Conservation (phyloP, 1,284 basidiomycete genomes). For the Boletus albobrunnescens region DNA sequence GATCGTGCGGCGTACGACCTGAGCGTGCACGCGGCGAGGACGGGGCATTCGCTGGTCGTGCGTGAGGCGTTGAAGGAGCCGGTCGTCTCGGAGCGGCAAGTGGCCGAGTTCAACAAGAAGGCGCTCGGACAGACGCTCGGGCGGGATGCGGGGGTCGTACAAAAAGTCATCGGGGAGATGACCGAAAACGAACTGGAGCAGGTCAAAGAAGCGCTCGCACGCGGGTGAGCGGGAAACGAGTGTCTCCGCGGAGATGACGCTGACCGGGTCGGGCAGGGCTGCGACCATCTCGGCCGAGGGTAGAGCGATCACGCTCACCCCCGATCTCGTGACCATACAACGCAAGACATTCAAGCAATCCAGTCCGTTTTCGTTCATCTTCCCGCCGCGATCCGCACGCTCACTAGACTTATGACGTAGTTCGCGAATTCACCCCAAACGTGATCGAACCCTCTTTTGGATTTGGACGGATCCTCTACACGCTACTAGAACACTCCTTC, state of each 20-base stretch:
- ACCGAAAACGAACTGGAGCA: conserved; percentile 66
- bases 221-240: conserved; percentile 64
- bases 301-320: conserved; percentile 68
- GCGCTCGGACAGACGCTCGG: conserved; percentile 87
- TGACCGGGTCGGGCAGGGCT: conserved; percentile 1
- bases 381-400: conserved; percentile 12
- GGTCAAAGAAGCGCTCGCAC: conserved; percentile 71
- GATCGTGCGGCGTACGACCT: conserved; percentile 96
- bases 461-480: conserved; percentile 94
- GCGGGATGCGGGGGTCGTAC: conserved; percentile 73
- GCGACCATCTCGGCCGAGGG: conserved; percentile 57
- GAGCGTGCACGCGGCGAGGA: conserved; percentile 57
- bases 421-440: conserved; percentile 94
- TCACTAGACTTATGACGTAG: conserved; percentile 35
- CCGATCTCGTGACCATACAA: conserved; percentile 78
- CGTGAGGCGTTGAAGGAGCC: conserved; percentile 85
- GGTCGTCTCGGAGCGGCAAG: conserved; percentile 66
- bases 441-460: conserved; percentile 99
- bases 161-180: conserved; percentile 66
- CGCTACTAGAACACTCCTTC: conserved; percentile 92
- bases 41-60: conserved; percentile 74
- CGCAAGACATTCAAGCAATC: conserved; percentile 88
- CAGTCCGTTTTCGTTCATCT: conserved; percentile 45
- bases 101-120: conserved; percentile 86
- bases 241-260: conserved; percentile 9